Base-by-base conservation (phyloP, 2,329 filamentous ascomycete species). In the Sporothrix luriei region DNA sequence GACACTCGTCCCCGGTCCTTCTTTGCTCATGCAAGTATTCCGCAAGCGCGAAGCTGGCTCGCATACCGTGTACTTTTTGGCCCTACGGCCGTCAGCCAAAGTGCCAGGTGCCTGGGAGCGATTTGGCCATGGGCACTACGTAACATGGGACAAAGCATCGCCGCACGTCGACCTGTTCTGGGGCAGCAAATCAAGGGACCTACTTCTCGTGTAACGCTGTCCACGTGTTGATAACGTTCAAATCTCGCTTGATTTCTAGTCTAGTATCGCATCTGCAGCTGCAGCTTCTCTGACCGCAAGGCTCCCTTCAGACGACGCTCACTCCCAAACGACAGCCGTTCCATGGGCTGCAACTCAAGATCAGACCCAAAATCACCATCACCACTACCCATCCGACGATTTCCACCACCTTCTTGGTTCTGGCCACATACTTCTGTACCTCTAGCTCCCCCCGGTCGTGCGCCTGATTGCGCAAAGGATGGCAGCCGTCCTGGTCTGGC, bases 101-200 rank as follows among this genome's bases (percentile, higher is more conserved):
- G 66, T 49, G 2, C 52, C 52, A 1, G 51, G 54, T 9, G 52
- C 52, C 4, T 59, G 66, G 66, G 66, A 49, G n/a, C 66, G 52
- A 19, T n/a, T 24, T 19, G 66, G 65, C 7, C 38, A 29, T 19
- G 65, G 65, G 6, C 21, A 24, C 9, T 46, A 68, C 11, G 52
- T 57, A 7, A 48, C 49, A 7, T 66, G 64, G 64, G 64, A 66
- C 40, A 48, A 43, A 21, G 52, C 38, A n/a, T 40, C 51, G 9
- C 38, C 65, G 14, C 52, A 66, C 10, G 33, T 66, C 2, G 64
- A 66, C 33, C 33, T 66, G 21, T 68, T 68, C 33, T 68, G 65
- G 65, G 65, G 38, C 24, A 33, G 52, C 24, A 48, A 68, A 24
- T 6, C 29, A 10, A 57, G 19, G 19, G 38, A 68, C 14, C 11